Conservation (phyloP, 2,329 filamentous ascomycete species). For the Alternaria panax region DNA sequence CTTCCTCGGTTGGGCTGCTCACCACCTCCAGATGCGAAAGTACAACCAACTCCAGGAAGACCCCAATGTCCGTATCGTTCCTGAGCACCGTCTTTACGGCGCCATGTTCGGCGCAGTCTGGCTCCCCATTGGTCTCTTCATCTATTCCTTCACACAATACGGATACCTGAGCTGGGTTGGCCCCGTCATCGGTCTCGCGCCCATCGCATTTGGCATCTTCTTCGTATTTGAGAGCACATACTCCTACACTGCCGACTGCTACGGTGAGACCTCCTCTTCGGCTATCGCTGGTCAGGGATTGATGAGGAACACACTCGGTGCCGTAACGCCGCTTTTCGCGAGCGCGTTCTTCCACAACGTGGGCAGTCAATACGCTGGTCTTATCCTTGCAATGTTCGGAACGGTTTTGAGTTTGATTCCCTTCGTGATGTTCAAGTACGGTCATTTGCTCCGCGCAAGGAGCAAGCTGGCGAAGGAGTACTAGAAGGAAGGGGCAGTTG, state of each 20-base stretch:
- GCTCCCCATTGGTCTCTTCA: constrained; percentile 47
- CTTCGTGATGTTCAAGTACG: constrained; percentile 56
- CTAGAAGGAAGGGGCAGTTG: constrained; percentile 4
- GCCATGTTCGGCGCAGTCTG: constrained; percentile 44
- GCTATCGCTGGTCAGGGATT: constrained; percentile 61
- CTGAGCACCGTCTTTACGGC: constrained; percentile 44
- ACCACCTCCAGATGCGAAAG: constrained; percentile 61
- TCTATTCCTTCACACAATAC: constrained; percentile 64
- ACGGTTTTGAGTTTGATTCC: constrained; percentile 54
- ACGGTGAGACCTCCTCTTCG: constrained; percentile 55
- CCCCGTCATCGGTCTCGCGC: constrained; percentile 58
- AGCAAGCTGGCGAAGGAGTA: constrained; percentile 51
- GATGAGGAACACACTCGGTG: constrained; percentile 62
- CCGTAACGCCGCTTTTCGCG: constrained; percentile 61
- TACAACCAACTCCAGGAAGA: constrained; percentile 54
- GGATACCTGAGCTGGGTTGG: constrained; percentile 58
- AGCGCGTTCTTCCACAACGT: constrained; percentile 62
- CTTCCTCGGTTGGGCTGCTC: constrained; percentile 57
- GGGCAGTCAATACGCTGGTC: constrained; percentile 61
- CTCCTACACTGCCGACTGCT: constrained; percentile 62
- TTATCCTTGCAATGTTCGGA: constrained; percentile 58
- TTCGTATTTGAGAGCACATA: constrained; percentile 59
- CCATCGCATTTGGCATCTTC: constrained; percentile 62
- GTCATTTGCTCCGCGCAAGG: constrained; percentile 49
- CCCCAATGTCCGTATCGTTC: constrained; percentile 47